These are phyloP conservation scores for Ulota crispa DNA, from an alignment of 225 moss, liverwort and hornwort genomes.

Conservation along the genomic window DNA sequence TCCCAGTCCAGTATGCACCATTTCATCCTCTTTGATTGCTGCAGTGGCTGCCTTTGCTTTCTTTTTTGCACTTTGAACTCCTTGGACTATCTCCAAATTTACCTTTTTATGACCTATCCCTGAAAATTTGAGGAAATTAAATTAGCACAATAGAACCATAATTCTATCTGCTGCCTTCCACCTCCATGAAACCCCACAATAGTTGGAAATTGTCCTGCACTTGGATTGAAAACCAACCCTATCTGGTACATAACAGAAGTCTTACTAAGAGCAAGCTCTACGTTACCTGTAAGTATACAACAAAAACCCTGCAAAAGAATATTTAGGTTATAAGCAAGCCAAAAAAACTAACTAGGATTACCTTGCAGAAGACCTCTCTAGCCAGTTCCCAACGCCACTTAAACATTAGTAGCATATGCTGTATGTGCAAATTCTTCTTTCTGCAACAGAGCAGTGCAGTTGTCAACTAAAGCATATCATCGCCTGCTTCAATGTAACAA, in stretches of 20 bases:
- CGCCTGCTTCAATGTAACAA: background rate
- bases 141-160: background rate
- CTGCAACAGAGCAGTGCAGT: conserved; percentile 45
- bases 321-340: background rate
- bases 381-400: conserved; percentile 69
- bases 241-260: background rate
- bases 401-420: conserved; percentile 95
- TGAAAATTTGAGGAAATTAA: conserved; percentile 13
- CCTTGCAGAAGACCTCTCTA: conserved; percentile 75
- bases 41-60: conserved; percentile 49
- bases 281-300: background rate
- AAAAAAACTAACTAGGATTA: conserved; percentile 16
- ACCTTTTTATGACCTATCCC: conserved; percentile 65
- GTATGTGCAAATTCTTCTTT: conserved; percentile 97
- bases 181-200: background rate
- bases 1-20: conserved; percentile 67
- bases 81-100: conserved; percentile 67
- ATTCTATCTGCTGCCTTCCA: background rate
- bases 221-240: background rate
- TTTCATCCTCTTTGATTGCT: conserved; percentile 34
- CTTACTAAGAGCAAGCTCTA: background rate
- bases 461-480: background rate
- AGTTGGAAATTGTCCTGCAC: background rate
- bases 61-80: conserved; percentile 57
- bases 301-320: background rate